Conservation (phyloP, 2,329 filamentous ascomycete species). For the Tolypocladium album region DNA sequence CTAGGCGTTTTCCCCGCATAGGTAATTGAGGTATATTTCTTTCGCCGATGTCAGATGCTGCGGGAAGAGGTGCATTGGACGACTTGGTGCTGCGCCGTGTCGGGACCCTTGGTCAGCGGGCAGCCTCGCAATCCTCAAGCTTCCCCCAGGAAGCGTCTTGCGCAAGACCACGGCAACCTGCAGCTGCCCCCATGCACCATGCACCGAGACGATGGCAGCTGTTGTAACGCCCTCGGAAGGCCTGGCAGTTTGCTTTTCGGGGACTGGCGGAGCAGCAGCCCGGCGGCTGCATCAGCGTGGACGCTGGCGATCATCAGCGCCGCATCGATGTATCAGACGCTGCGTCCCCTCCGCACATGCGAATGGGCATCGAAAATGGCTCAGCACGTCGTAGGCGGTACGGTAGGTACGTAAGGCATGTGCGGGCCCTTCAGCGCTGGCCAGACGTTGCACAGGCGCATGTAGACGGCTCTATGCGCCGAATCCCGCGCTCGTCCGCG, state of each 20-base stretch:
- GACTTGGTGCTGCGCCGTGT: not conserved
- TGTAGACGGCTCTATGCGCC: not conserved
- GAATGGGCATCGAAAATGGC: not conserved
- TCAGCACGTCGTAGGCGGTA: not conserved
- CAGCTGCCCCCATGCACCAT: not conserved
- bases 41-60: not conserved
- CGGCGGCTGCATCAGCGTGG: not conserved
- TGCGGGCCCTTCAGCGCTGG: not conserved
- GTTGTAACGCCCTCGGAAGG: not conserved
- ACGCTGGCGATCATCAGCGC: not conserved
- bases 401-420: not conserved
- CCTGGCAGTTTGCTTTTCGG: not conserved
- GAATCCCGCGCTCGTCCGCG: not conserved
- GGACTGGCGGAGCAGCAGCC: not conserved
- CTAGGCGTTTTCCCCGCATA: conserved; percentile 31
- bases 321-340: not conserved
- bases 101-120: no score
- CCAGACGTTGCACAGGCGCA: not conserved
- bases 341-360: not conserved
- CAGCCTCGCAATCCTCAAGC: not conserved
- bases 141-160: not conserved
- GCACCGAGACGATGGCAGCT: not conserved
- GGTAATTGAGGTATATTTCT: conserved; percentile 26
- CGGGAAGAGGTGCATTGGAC: not conserved
- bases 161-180: not conserved